Evolutionary conservation across 2,329 filamentous ascomycete species (phyloP).

Genomic region (Talaromyces sp.): DNA sequence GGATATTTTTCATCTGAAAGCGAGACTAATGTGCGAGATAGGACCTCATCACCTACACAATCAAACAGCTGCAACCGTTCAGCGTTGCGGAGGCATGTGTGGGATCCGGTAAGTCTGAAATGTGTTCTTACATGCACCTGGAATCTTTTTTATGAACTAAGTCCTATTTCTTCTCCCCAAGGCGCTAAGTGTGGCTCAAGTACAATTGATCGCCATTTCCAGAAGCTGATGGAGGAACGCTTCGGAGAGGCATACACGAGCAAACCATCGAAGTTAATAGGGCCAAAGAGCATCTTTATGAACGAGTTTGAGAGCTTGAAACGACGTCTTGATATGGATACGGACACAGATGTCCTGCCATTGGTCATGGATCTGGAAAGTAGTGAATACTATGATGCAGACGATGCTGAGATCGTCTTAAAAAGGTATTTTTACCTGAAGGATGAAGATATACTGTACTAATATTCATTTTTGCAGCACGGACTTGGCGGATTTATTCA

Average conservation of each 20-base stretch:
- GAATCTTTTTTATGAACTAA: background rate
- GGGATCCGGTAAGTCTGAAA: constrained; percentile 4
- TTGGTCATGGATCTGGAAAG: background rate
- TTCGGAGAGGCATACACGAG: background rate
- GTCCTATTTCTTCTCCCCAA: background rate
- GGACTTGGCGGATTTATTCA: background rate
- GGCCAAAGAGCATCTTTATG: background rate
- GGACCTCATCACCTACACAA: constrained; percentile 16
- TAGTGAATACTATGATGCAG: background rate
- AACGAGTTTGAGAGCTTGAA: background rate
- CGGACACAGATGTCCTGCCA: background rate
- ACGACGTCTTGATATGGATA: background rate
- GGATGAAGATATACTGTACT: no score
- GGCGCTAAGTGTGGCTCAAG: constrained; percentile 11
- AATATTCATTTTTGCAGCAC: no score
- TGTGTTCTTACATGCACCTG: background rate
- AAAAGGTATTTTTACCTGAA: background rate
- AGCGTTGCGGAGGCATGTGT: constrained; percentile 8
- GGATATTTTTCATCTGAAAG: background rate
- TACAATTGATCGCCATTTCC: constrained; percentile 13
- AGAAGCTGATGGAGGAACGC: constrained; percentile 1
- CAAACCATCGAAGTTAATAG: background rate
- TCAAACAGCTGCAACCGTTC: constrained; percentile 1
- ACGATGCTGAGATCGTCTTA: background rate
- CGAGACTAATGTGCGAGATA: background rate